These are phyloP conservation scores for Boletus patriciae DNA, from an alignment of 768 basidiomycete genomes.

Conservation along the genomic window DNA sequence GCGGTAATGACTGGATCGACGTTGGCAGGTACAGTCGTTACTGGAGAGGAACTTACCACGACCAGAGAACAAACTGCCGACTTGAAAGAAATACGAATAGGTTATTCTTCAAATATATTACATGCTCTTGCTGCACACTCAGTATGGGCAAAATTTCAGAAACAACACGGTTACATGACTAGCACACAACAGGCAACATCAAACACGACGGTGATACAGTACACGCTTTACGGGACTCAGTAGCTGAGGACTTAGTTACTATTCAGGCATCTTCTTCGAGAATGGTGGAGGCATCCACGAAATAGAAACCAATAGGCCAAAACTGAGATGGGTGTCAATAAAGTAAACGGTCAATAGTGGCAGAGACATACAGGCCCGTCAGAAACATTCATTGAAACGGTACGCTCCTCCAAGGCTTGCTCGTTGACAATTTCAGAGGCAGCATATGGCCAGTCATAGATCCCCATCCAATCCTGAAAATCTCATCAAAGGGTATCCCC, in stretches of 20 bases:
- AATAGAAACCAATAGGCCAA: not conserved
- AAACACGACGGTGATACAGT: not conserved
- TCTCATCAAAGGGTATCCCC: too few species aligned
- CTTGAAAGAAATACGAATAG: too few species aligned
- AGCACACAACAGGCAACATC: not conserved
- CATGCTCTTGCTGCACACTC: too few species aligned
- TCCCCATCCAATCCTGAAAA: too few species aligned
- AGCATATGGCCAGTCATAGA: too few species aligned
- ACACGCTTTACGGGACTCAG: not conserved
- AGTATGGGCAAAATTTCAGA: too few species aligned
- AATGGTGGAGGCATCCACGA: not conserved
- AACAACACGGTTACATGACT: not conserved
- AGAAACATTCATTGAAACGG: not conserved
- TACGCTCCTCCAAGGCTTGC: not conserved
- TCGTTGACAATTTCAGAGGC: not conserved
- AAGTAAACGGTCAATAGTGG: not conserved
- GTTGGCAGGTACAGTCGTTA: too few species aligned
- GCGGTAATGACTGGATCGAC: too few species aligned
- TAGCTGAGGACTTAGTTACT: not conserved
- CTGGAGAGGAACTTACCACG: too few species aligned
- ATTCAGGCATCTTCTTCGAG: not conserved
- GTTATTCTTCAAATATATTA: too few species aligned
- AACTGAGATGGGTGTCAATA: not conserved
- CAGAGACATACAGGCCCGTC: not conserved
- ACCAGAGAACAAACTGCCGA: too few species aligned